These are phyloP conservation scores for Fusarium protoensiforme DNA, from an alignment of 2,329 filamentous ascomycete species.

Conservation along the genomic window DNA sequence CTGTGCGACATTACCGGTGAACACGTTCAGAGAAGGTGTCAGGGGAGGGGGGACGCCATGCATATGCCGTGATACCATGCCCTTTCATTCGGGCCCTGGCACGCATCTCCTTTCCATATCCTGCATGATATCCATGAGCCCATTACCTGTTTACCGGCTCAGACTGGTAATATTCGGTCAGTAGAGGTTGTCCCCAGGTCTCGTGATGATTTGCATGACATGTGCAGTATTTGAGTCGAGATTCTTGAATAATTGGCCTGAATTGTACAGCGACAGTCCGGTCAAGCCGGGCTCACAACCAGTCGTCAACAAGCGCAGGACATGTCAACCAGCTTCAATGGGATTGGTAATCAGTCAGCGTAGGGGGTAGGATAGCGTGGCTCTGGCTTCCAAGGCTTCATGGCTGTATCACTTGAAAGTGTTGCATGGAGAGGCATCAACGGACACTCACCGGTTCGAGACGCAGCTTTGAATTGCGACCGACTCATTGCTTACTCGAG, in stretches of 20 bases:
- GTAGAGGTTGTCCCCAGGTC: not conserved
- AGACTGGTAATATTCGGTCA: not conserved
- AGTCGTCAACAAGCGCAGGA: not conserved
- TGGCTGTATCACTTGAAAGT: not conserved
- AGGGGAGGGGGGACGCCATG: slow-evolving; percentile 3
- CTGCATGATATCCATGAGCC: not conserved
- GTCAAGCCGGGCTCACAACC: not conserved
- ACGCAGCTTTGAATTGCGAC: not conserved
- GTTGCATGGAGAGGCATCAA: not conserved
- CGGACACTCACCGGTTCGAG: not conserved
- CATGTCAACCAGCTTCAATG: not conserved
- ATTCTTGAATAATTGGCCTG: not conserved
- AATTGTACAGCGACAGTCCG: not conserved
- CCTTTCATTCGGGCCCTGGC: not conserved
- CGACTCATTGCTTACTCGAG: not conserved
- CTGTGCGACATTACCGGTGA: slow-evolving; percentile 37
- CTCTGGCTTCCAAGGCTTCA: not conserved
- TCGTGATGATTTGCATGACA: not conserved
- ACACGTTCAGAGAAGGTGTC: not conserved
- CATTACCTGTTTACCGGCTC: not conserved
- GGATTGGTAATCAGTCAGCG: not conserved
- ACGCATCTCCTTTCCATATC: not conserved
- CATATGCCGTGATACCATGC: slow-evolving; percentile 33
- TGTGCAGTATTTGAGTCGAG: not conserved
- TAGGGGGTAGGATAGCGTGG: not conserved